Evolutionary conservation across 202 grass and related monocot genomes (phyloP), one percentile per base, ranked within the genome.

Genomic region (Setaria viridis): DNA sequence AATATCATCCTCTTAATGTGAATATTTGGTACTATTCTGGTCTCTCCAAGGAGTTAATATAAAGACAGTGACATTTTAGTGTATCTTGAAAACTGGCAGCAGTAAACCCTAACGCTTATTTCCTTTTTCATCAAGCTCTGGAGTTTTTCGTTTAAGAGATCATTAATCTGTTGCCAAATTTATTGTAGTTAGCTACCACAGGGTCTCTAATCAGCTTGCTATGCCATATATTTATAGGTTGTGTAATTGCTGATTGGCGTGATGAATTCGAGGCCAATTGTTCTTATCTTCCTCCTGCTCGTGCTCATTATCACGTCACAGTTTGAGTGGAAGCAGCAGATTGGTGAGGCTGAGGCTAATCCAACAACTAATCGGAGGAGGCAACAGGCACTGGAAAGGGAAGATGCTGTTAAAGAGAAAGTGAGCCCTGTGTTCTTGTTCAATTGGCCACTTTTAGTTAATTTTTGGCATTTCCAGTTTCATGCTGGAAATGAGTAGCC

Each of bases 301-400:
- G 81, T 95, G 77, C 89, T 95, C 65, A 93, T 93, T 53, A 86
- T 95, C 77, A 84, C 87, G 33, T 95, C 91, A 48, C 93, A 95
- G 72, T 91, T 95, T 83, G 93, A 95, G 84, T 95, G 93, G 94
- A 97, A 92, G 76, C 94, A 97, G 64, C 94, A 97, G 54, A 87
- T 94, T 64, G 69, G 88, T 0, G 91, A 94, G 77, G 86, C 72
- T 14, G 92, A 97, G 72, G 77, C 79, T 1, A 94, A 90, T 72
- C 88, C 90, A 2, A 43, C 35, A 33, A 29, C 69, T 79, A 87
- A 88, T 7, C 62, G 73, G 13, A 87, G 88, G 84, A 89, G 86
- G 62, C 92, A 92, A 63, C 91, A 86, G 62, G 68, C 73, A 4
- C 51, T 69, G 19, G 41, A 78, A 76, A 94, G 91, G 77, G 92